These are phyloP conservation scores for Colletotrichum sp. DNA, from an alignment of 2,329 filamentous ascomycete genomes.

Conservation along the genomic window DNA sequence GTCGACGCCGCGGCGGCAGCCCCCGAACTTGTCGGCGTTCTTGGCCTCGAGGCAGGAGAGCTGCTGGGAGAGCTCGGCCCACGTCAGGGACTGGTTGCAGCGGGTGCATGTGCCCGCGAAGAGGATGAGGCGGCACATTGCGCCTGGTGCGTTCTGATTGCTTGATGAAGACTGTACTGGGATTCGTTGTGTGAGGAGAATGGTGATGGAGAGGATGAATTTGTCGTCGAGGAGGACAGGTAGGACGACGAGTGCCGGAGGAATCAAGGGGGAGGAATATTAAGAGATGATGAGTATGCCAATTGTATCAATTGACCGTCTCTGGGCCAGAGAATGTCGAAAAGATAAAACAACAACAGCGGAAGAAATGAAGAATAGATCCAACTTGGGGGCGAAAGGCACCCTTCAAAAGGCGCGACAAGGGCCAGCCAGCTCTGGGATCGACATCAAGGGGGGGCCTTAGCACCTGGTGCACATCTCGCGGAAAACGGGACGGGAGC, in stretches of 20 bases:
- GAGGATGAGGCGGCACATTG: slow-evolving; percentile 53
- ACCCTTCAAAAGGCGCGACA: not conserved
- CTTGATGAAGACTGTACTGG: not conserved
- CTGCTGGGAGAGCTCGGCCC: slow-evolving; percentile 50
- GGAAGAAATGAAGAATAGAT: not conserved
- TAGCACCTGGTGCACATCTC: not conserved
- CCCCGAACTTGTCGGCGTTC: slow-evolving; percentile 50
- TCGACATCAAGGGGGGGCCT: not conserved
- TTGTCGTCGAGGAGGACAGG: not conserved
- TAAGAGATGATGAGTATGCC: not conserved
- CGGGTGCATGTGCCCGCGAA: slow-evolving; percentile 49
- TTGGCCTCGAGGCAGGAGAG: slow-evolving; percentile 55
- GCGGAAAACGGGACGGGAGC: not conserved
- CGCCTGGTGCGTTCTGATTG: not conserved
- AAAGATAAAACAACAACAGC: not conserved
- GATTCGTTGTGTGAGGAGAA: not conserved
- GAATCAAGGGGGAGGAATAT: not conserved
- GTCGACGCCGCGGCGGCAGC: slow-evolving; percentile 44
- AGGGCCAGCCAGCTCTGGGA: not conserved
- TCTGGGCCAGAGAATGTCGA: not conserved
- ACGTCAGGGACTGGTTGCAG: slow-evolving; percentile 44
- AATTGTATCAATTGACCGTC: not conserved
- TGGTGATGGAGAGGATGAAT: not conserved
- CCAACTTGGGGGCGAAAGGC: not conserved
- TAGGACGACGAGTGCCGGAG: not conserved